phyloP scores from a whole-genome alignment of 1,139 yeast species.

The Wickerhamomyces sp. region DNA sequence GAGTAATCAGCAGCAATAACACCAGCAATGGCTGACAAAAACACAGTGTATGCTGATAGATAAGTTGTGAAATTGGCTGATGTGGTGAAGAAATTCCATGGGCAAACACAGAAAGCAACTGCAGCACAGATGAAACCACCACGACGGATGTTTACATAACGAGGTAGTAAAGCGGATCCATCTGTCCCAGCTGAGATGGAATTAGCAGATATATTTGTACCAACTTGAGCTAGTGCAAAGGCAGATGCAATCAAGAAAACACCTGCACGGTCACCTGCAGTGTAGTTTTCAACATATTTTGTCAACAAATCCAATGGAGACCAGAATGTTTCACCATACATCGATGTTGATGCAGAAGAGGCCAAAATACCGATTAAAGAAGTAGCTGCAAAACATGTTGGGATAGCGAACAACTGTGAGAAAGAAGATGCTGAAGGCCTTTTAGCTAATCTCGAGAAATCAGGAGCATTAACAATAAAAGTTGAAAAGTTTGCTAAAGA shows the following conservation, averaged over 20 bases:
- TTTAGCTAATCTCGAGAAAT: constrained; percentile 79
- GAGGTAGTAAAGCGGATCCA: constrained; percentile 77
- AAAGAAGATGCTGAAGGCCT: constrained; percentile 43
- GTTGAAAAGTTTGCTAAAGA: constrained; percentile 85
- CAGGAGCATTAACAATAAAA: constrained; percentile 82
- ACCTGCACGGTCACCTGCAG: constrained; percentile 79
- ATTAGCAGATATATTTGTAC: constrained; percentile 87
- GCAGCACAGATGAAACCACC: constrained; percentile 78
- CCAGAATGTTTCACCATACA: constrained; percentile 77
- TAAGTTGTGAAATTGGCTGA: constrained; percentile 80
- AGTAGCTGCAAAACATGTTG: constrained; percentile 73
- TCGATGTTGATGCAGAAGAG: constrained; percentile 69
- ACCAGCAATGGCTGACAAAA: constrained; percentile 84
- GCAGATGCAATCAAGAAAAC: constrained; percentile 76
- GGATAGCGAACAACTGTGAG: constrained; percentile 63
- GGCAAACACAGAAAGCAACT: constrained; percentile 75
- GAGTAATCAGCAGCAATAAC: constrained; percentile 75
- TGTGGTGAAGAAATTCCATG: constrained; percentile 79
- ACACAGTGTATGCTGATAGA: constrained; percentile 80
- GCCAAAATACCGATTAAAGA: constrained; percentile 87
- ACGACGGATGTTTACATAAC: constrained; percentile 74
- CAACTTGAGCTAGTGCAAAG: constrained; percentile 81
- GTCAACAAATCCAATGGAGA: constrained; percentile 77
- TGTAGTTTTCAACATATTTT: constrained; percentile 55
- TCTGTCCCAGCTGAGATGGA: constrained; percentile 90